A percentile compares a stretch with the other conserved stretches of the same genome.
Conservation (phyloP, 768 basidiomycete genomes). For the Dendrothele bispora region DNA sequence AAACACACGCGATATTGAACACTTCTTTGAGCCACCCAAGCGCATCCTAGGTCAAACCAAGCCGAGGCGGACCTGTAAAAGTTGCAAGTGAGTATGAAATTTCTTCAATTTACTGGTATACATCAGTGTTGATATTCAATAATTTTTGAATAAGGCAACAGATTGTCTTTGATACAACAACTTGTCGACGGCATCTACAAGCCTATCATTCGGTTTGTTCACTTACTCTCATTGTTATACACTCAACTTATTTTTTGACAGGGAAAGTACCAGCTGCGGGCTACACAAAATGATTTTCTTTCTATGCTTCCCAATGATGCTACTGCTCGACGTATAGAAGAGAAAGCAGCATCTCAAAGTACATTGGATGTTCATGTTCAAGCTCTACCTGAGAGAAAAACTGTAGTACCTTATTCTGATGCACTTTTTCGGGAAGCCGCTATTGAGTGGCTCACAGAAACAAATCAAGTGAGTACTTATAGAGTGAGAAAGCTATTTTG, state of each 20-base stretch:
- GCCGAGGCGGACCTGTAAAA: neutral
- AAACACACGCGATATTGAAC: neutral
- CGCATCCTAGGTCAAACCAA: neutral
- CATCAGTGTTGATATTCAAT: neutral
- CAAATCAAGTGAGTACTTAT: conserved; percentile 32
- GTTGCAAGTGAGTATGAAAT: neutral
- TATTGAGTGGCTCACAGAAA: conserved; percentile 36
- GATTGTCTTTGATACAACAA: neutral
- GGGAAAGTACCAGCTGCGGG: conserved; percentile 27
- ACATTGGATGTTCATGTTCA: conserved; percentile 25
- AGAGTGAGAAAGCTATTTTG: neutral
- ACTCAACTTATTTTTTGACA: conserved; percentile 1
- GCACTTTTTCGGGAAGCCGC: conserved; percentile 26
- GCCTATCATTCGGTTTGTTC: neutral
- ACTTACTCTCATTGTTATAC: neutral
- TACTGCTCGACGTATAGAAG: conserved; percentile 14
- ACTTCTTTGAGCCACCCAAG: neutral
- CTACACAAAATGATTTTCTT: conserved; percentile 19
- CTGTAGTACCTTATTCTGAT: conserved; percentile 28
- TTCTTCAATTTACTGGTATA: no score
- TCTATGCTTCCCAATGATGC: conserved; percentile 28
- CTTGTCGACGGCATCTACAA: neutral
- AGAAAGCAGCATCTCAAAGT: neutral
- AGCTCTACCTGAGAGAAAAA: conserved; percentile 13
- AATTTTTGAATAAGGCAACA: neutral